A percentile compares a stretch with the other conserved stretches of the same genome.
phyloP scores from a whole-genome alignment of 2,329 filamentous ascomycete species.

The Neofusicoccum kwambonambiense region DNA sequence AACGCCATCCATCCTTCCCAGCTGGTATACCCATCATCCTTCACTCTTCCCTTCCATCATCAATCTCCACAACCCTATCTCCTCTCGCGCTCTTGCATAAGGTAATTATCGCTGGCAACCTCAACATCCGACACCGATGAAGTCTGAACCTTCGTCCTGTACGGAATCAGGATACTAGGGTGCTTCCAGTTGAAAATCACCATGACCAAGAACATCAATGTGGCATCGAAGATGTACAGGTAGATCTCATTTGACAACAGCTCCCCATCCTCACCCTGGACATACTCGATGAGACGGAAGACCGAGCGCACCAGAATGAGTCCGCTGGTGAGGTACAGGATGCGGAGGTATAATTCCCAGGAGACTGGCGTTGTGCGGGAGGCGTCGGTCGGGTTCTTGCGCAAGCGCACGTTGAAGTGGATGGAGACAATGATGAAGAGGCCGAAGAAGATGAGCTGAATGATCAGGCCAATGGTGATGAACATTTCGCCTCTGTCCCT shows the following conservation, averaged over 20 bases:
- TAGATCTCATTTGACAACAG: slow-evolving; percentile 46
- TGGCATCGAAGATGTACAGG: slow-evolving; percentile 50
- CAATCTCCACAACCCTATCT: neutral
- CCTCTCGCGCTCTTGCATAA: neutral
- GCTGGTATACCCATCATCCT: neutral
- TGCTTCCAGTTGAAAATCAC: slow-evolving; percentile 38
- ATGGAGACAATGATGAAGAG: slow-evolving; percentile 45
- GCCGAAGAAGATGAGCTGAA: slow-evolving; percentile 52
- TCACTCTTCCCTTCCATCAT: no score
- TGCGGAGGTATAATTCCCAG: slow-evolving; percentile 37
- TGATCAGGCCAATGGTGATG: slow-evolving; percentile 48
- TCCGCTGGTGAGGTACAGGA: slow-evolving; percentile 44
- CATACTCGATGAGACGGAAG: slow-evolving; percentile 51
- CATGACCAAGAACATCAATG: slow-evolving; percentile 46
- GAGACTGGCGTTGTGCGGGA: neutral
- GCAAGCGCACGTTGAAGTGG: slow-evolving; percentile 28
- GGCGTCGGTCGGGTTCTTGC: slow-evolving; percentile 20
- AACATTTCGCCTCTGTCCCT: slow-evolving; percentile 38
- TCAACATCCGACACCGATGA: neutral
- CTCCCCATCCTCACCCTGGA: slow-evolving; percentile 44
- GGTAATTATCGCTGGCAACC: neutral
- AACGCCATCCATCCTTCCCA: neutral
- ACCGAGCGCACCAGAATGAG: slow-evolving; percentile 52
- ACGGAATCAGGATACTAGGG: slow-evolving; percentile 30
- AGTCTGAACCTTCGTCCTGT: neutral